Base-by-base conservation (phyloP, 2,329 filamentous ascomycete species). In the Pseudonectria buxi region DNA sequence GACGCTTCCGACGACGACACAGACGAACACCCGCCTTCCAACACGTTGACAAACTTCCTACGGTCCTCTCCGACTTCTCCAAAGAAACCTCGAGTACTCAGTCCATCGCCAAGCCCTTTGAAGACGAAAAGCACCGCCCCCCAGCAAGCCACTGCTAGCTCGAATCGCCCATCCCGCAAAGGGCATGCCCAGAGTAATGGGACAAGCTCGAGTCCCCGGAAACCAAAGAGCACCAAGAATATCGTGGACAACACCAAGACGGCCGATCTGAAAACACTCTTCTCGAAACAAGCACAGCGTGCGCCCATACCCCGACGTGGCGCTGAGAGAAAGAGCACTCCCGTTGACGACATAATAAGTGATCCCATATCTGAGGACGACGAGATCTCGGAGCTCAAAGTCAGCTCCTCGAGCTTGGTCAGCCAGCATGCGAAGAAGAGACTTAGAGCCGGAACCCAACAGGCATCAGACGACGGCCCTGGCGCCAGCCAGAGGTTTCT, bases 341-440 rank as follows among this genome's bases (percentile, higher is more conserved):
- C 56, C 9, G 46, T 67, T 24, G 69, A 75, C 40, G 71, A 76
- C 41, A 68, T 74, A 26, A 59, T 67, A 33, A 71, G 67, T 59
- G 71, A 76, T 45, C 68, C 69, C 2, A 78, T 81, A 49, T 80
- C 76, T 24, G 76, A 77, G 33, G 73, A 78, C 35, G 75, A 78
- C 47, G 70, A 75, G 22, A 66, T 78, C 24, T 64, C 64, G 5
- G 68, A 72, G 24, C 59, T 67, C 42, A 73, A 64, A 41, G 63
- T 68, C 2, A 69, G 67, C 39, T 64, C 59, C 3, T 64, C 68
- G 13, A 81, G 76, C 45, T 54, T 77, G 13, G 69, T 81, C 3
- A 68, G 76, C 4, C 64, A 70, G 45, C 70, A 71, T 39, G 76
- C 74, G 5, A 67, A 65, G 32, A 80, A 74, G 51, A 59, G 77